Evolutionary conservation across 805 yeast species (phyloP).

Genomic region (Scheffersomyces spartinae): DNA sequence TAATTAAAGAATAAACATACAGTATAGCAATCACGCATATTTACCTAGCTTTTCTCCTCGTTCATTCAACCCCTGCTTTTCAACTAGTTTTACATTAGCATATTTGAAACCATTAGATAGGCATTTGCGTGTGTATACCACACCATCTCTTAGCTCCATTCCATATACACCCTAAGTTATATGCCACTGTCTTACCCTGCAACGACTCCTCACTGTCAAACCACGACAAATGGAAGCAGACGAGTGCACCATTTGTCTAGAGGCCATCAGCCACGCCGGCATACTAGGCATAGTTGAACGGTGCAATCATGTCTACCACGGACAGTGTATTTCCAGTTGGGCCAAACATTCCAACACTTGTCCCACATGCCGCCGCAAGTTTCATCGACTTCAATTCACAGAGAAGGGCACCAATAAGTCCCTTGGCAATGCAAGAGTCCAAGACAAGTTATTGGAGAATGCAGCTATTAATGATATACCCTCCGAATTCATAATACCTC

Average conservation of each 20-base stretch:
- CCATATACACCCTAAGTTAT: too few species aligned
- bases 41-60: too few species aligned
- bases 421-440: slow-evolving; percentile 8
- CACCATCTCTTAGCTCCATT: too few species aligned
- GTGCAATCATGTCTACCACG: slow-evolving; percentile 49
- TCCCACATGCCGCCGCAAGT: slow-evolving; percentile 47
- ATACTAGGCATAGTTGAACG: slow-evolving; percentile 13
- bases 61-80: too few species aligned
- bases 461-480: slow-evolving; percentile 29
- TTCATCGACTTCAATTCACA: slow-evolving; percentile 23
- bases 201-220: not conserved
- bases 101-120: too few species aligned
- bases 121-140: too few species aligned
- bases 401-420: slow-evolving; percentile 6
- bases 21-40: too few species aligned
- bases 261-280: slow-evolving; percentile 6
- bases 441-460: slow-evolving; percentile 20
- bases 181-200: slow-evolving; percentile 1
- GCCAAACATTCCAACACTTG: slow-evolving; percentile 42
- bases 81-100: too few species aligned
- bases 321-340: slow-evolving; percentile 49
- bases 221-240: slow-evolving; percentile 4
- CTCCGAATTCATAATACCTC: slow-evolving; percentile 18
- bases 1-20: too few species aligned
- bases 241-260: slow-evolving; percentile 57